Base-by-base conservation (phyloP, 306 rosid species). In the Styphnolobium japonicum region DNA sequence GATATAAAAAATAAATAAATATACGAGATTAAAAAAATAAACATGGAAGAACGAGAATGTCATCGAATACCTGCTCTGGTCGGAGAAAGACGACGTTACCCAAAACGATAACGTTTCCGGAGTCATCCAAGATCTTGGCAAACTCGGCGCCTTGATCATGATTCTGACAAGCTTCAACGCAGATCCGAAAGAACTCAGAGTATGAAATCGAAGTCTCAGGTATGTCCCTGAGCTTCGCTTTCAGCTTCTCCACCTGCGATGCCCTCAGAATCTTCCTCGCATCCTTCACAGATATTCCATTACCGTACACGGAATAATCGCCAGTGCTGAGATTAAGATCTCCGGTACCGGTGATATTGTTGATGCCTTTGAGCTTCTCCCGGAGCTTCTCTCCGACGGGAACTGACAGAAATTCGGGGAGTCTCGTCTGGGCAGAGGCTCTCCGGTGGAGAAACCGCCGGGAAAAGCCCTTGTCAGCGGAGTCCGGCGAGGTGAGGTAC, bases 91-190 rank as follows among this genome's bases (percentile, higher is more conserved):
- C 99, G 3, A 77, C 61, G 82, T 82, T 85, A n/a, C 98, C 99
- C 67, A 92, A 78, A 63, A 95, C 90, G 89, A 95, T 90, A 81
- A 95, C 97, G 92, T 67, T 86, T 64, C 98, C 97, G 0, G 89
- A 86, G 2, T 90, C 89, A 61, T 95, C 99, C 73, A 95, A 43
- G 67, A 79, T 73, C 85, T 87, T 90, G 4, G 97, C 96, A 1
- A 88, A 90, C 85, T 90, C 92, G 0, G 15, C 81, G 0, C 96
- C 99, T 79, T 88, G 94, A 0, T 83, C 86, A 23, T 79, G 57
- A 43, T 79, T 88, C 79, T 83, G 81, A 60, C 91, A 91, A 0
- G 57, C 75, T 22, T 95, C 91, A 22, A 29, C 83, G 27, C 98
- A 95, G 67, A 93, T 86, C 61, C 89, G 77, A 25, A 82, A 4